A percentile compares a stretch with the other conserved stretches of the same genome.
Evolutionary conservation across 2,329 filamentous ascomycete species (phyloP).

Genomic region (Colletotrichum kahawae): DNA sequence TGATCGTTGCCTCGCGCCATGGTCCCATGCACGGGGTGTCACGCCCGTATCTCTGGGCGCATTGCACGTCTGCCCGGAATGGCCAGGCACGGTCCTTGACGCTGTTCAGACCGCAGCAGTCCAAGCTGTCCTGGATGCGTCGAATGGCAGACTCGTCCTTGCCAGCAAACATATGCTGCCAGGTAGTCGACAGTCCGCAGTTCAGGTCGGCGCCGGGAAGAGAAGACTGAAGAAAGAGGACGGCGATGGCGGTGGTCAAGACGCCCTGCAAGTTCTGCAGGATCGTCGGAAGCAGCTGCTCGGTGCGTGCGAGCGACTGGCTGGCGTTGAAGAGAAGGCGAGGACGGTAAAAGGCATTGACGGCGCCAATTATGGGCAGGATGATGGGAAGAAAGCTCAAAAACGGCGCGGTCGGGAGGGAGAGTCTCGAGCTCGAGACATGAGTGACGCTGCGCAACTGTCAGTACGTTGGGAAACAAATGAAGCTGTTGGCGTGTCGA

Average conservation of each 20-base stretch:
- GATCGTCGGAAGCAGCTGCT: slow-evolving; percentile 24
- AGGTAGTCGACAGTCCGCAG: slow-evolving; percentile 63
- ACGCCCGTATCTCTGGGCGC: slow-evolving; percentile 51
- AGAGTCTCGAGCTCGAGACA: slow-evolving; percentile 40
- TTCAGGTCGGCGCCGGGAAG: slow-evolving; percentile 36
- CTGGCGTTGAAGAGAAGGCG: slow-evolving; percentile 31
- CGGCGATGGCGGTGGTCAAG: slow-evolving; percentile 48
- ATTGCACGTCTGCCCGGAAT: slow-evolving; percentile 48
- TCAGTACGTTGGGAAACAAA: background rate
- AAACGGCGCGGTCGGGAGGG: slow-evolving; percentile 41
- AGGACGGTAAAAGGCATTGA: slow-evolving; percentile 41
- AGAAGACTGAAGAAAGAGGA: slow-evolving; percentile 42
- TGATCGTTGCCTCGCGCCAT: slow-evolving; percentile 62
- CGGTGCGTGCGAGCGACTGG: background rate
- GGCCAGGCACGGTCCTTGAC: slow-evolving; percentile 67
- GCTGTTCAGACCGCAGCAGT: slow-evolving; percentile 69
- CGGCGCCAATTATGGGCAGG: slow-evolving; percentile 43
- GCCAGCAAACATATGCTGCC: slow-evolving; percentile 56
- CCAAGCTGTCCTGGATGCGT: slow-evolving; percentile 67
- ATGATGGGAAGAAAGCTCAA: slow-evolving; percentile 42
- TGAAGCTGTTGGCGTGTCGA: background rate
- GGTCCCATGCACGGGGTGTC: slow-evolving; percentile 52
- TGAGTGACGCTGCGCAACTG: slow-evolving; percentile 39
- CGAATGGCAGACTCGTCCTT: slow-evolving; percentile 58
- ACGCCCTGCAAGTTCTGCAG: slow-evolving; percentile 49